These are phyloP conservation scores for Diaporthe amygdali DNA, from an alignment of 2,329 filamentous ascomycete genomes.

Conservation along the genomic window DNA sequence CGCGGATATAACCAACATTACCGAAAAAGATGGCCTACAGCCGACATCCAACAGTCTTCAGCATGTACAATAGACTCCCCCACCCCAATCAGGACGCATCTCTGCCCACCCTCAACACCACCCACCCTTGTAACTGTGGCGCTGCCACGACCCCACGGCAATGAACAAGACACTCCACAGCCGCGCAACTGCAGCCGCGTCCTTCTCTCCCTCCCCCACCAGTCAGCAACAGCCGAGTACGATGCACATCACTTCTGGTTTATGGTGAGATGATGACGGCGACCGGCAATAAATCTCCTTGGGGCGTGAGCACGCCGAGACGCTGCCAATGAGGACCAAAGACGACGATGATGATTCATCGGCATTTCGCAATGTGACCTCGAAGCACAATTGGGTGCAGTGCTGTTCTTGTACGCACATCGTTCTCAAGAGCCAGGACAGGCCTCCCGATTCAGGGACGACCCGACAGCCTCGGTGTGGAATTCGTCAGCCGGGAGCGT, in stretches of 20 bases:
- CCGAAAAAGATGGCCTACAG: too few species aligned
- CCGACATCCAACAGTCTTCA: too few species aligned
- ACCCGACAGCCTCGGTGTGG: not conserved
- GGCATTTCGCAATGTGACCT: not conserved
- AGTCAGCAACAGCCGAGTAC: not conserved
- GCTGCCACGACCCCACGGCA: not conserved
- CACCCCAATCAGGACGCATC: not conserved
- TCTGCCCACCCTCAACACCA: not conserved
- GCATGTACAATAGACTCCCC: too few species aligned
- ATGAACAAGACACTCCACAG: not conserved
- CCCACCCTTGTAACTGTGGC: not conserved
- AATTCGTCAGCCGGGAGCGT: not conserved
- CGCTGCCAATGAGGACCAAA: not conserved
- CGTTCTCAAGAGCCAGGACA: too few species aligned
- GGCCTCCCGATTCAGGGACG: not conserved
- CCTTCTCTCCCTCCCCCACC: not conserved
- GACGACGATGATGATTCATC: not conserved
- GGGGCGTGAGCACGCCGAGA: not conserved
- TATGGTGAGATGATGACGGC: not conserved
- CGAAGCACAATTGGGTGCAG: not conserved
- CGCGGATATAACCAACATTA: too few species aligned
- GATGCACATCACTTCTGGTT: not conserved
- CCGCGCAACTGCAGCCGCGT: conserved; percentile 16
- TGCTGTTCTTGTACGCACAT: not conserved
- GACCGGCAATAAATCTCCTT: not conserved